Percentiles rank a stretch among this genome's conserved stretches.
phyloP scores from a whole-genome alignment of 495 filamentous ascomycete genomes.

The Aspergillus steynii region DNA sequence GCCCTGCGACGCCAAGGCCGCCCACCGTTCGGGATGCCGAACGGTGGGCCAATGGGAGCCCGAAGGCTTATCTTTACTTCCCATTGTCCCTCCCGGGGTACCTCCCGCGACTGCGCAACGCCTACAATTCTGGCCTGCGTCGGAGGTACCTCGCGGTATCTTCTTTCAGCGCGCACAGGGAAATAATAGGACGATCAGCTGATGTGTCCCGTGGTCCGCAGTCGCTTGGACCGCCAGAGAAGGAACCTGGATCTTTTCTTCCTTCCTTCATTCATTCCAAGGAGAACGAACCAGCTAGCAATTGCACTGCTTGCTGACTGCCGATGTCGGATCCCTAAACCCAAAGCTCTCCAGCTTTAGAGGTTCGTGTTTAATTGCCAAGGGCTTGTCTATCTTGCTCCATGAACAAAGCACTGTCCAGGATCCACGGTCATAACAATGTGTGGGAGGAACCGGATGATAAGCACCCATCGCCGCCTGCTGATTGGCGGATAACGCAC shows the following conservation, averaged over 20 bases:
- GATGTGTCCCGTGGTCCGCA: neutral
- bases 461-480: constrained; percentile 5
- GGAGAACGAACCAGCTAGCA: too few species aligned
- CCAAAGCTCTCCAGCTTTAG: neutral
- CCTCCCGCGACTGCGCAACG: neutral
- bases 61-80: constrained; percentile 32
- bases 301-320: neutral
- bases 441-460: constrained; percentile 17
- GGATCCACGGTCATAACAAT: constrained; percentile 6
- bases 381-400: constrained; percentile 8
- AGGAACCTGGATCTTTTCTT: neutral
- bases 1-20: constrained; percentile 12
- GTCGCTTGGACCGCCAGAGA: neutral
- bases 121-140: neutral
- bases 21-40: constrained; percentile 26
- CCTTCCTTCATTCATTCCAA: neutral
- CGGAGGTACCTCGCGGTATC: neutral
- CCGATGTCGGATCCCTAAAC: neutral
- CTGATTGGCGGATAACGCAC: constrained; percentile 21
- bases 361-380: constrained; percentile 4
- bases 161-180: neutral
- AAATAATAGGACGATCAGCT: neutral
- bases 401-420: neutral
- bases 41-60: constrained; percentile 27
- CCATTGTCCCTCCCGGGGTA: constrained; percentile 1